phyloP scores from a whole-genome alignment of 2,329 filamentous ascomycete genomes.

The Fusarium foetens region DNA sequence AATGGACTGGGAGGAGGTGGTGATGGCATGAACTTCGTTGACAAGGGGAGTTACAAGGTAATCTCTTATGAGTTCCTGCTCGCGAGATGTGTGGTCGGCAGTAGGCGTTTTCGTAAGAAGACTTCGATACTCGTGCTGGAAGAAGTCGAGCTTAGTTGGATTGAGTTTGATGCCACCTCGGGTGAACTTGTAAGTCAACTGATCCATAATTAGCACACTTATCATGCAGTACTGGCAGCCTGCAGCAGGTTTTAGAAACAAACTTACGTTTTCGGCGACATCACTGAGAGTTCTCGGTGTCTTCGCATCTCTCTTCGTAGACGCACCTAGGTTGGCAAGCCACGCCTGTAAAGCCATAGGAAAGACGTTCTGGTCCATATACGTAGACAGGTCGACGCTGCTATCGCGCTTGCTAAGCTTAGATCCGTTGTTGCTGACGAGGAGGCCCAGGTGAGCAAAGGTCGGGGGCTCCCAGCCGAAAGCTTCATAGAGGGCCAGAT shows the following conservation, averaged over 20 bases:
- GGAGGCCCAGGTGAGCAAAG: constrained; percentile 84
- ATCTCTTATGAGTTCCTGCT: constrained; percentile 28
- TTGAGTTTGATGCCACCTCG: constrained; percentile 88
- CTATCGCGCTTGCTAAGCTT: constrained; percentile 88
- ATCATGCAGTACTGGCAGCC: too few relatives aligned
- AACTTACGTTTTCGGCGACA: constrained; percentile 72
- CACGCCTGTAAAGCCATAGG: constrained; percentile 76
- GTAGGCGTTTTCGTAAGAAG: constrained; percentile 46
- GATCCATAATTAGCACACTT: constrained; percentile 38
- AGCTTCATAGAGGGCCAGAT: constrained; percentile 76
- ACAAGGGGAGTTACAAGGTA: constrained; percentile 42
- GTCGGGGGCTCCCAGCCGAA: constrained; percentile 77
- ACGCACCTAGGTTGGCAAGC: constrained; percentile 73
- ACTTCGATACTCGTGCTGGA: constrained; percentile 75
- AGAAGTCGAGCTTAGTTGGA: constrained; percentile 79
- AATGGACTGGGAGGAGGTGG: constrained; percentile 13
- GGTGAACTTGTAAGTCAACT: constrained; percentile 90
- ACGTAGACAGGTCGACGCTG: constrained; percentile 61
- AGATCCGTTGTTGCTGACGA: constrained; percentile 73
- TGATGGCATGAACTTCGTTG: constrained; percentile 40
- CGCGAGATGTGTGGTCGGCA: constrained; percentile 35
- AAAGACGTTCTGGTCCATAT: constrained; percentile 58
- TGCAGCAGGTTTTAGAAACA: not conserved
- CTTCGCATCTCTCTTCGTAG: constrained; percentile 43
- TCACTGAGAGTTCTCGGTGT: constrained; percentile 66